Conservation (phyloP, 2,329 filamentous ascomycete genomes). For the Scolecobasidium constrictum region DNA sequence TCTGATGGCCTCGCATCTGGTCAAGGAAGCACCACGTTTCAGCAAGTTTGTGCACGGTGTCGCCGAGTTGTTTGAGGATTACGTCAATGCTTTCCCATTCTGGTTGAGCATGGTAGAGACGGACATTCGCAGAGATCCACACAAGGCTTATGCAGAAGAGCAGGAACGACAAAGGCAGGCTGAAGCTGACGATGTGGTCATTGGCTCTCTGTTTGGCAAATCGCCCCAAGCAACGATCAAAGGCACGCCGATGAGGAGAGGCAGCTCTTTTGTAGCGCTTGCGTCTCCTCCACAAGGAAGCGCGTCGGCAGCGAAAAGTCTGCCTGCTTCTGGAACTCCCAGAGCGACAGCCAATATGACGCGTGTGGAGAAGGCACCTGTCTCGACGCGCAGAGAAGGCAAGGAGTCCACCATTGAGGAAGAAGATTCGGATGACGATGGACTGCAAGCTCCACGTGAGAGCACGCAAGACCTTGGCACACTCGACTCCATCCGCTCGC, state of each 20-base stretch:
- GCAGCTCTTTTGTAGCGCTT: conserved; percentile 41
- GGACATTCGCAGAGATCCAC: conserved; percentile 88
- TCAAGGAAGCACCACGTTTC: conserved; percentile 81
- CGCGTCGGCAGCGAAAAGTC: conserved; percentile 17
- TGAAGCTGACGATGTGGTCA: conserved; percentile 77
- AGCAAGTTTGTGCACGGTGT: conserved; percentile 96
- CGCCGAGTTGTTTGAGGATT: conserved; percentile 80
- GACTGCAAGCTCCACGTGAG: conserved; percentile 22
- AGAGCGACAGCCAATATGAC: conserved; percentile 14
- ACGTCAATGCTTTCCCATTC: conserved; percentile 92
- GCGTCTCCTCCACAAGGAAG: conserved; percentile 52
- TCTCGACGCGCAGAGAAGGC: conserved; percentile 16
- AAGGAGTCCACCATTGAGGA: conserved; percentile 22
- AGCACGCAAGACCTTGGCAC: conserved; percentile 31
- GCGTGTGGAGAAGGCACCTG: conserved; percentile 12
- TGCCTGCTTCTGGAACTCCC: conserved; percentile 7
- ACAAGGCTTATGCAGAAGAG: conserved; percentile 82
- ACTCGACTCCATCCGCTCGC: conserved; percentile 50
- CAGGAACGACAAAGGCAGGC: conserved; percentile 71
- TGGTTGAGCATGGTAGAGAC: conserved; percentile 88
- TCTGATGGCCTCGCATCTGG: conserved; percentile 82
- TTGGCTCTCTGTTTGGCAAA: conserved; percentile 65
- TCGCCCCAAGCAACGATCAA: conserved; percentile 10
- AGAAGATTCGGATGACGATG: conserved; percentile 41
- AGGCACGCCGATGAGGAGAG: conserved; percentile 1